phyloP scores from a whole-genome alignment of 441 rosid genomes.

The Raphanus hybrid region DNA sequence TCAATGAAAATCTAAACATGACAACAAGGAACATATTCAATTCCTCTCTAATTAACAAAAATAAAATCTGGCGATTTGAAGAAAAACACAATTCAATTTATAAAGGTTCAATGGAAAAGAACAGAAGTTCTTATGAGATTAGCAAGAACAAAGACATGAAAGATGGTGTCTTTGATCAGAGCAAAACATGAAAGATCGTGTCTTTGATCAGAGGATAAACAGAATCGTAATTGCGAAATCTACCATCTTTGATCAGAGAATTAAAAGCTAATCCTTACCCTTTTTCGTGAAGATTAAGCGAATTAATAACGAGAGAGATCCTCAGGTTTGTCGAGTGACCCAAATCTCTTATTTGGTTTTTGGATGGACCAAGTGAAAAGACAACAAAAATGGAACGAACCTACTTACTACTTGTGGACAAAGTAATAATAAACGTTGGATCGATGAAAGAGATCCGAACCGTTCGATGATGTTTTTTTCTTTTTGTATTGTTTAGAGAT shows the following conservation, averaged over 20 bases:
- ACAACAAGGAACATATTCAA: not conserved
- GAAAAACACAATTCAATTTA: not conserved
- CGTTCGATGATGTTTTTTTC: not conserved
- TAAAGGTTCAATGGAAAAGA: not conserved
- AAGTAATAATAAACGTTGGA: not conserved
- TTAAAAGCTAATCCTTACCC: not conserved
- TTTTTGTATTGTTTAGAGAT: not conserved
- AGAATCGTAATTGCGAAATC: not conserved
- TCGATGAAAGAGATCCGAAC: not conserved
- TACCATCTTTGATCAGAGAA: not conserved
- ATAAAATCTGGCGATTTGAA: not conserved
- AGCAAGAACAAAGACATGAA: not conserved
- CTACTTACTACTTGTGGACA: not conserved
- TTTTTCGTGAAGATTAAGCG: not conserved
- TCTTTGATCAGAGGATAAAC: not conserved
- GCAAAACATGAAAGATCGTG: not conserved
- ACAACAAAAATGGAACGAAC: not conserved
- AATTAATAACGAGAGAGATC: not conserved
- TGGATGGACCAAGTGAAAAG: not conserved
- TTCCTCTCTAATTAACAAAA: not conserved
- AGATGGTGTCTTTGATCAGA: not conserved
- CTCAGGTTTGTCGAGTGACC: not conserved
- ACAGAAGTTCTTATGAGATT: not conserved
- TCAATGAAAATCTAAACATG: constrained; percentile 10
- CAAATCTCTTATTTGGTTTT: not conserved